Conservation (phyloP, 2,329 filamentous ascomycete species). For the Neurospora sp. region DNA sequence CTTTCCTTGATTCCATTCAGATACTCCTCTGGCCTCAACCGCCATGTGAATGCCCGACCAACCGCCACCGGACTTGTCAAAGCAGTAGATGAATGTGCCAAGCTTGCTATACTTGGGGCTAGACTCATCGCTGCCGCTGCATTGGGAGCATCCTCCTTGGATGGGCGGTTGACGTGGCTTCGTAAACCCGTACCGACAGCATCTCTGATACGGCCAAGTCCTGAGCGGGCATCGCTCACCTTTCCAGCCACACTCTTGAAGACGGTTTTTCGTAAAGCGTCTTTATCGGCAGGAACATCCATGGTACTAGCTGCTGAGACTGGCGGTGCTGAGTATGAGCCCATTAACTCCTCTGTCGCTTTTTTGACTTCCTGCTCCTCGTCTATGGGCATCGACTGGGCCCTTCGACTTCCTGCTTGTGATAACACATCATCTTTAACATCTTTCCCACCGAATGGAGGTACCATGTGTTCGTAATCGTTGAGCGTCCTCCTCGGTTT, state of each 20-base stretch:
- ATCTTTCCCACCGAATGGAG: conserved; percentile 44
- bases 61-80: conserved; percentile 31
- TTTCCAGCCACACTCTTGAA: conserved; percentile 73
- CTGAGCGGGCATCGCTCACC: conserved; percentile 71
- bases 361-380: conserved; percentile 37
- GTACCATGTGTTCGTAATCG: conserved; percentile 31
- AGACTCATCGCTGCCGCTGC: conserved; percentile 12
- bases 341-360: conserved; percentile 33
- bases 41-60: conserved; percentile 51
- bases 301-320: conserved; percentile 35
- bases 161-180: conserved; percentile 43
- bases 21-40: conserved; percentile 53
- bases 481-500: conserved; percentile 60
- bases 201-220: conserved; percentile 77
- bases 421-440: conserved; percentile 26
- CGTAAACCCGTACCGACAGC: conserved; percentile 57
- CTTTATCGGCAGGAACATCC: conserved; percentile 42
- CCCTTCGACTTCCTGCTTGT: conserved; percentile 30
- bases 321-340: conserved; percentile 32
- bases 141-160: conserved; percentile 44
- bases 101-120: conserved; percentile 25
- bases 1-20: conserved; percentile 28
- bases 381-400: conserved; percentile 42
- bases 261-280: conserved; percentile 52
- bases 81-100: conserved; percentile 26